Conservation (phyloP, 176 grass and related monocot species). For the Avena insularis region DNA sequence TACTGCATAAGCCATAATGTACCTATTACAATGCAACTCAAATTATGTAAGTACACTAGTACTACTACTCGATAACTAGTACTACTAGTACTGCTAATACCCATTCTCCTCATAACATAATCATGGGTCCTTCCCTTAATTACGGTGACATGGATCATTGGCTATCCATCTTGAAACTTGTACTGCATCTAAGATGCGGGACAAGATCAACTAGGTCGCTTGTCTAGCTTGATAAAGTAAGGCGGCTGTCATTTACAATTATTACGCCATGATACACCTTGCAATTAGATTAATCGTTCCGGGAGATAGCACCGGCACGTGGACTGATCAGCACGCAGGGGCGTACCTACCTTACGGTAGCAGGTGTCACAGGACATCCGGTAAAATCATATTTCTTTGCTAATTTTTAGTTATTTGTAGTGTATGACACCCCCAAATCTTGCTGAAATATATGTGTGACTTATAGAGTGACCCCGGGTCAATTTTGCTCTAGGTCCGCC, state of each 20-base stretch:
- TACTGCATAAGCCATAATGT: not conserved
- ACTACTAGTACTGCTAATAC: not conserved
- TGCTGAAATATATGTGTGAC: no score
- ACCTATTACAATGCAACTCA: not conserved
- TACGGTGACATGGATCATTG: slow-evolving; percentile 56
- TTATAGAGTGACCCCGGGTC: no score
- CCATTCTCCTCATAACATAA: slow-evolving; percentile 39
- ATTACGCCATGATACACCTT: slow-evolving; percentile 33
- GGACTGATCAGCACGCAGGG: slow-evolving; percentile 60
- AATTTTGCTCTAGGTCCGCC: no score
- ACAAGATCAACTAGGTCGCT: slow-evolving; percentile 52
- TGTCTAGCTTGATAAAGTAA: slow-evolving; percentile 55
- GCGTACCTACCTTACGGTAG: no score
- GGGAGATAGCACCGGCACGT: slow-evolving; percentile 43
- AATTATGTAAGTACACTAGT: not conserved
- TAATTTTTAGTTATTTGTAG: no score
- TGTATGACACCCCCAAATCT: no score
- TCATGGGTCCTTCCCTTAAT: slow-evolving; percentile 39
- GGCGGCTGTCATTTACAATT: slow-evolving; percentile 23
- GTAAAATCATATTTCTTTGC: no score
- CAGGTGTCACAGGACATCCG: no score
- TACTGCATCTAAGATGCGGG: slow-evolving; percentile 40
- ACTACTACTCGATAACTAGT: not conserved
- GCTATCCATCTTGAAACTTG: slow-evolving; percentile 59
- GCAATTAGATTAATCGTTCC: not conserved